Percentiles rank a stretch among this genome's conserved stretches.
Evolutionary conservation across 306 rosid genomes (phyloP).

Genomic region (Prunus campanulata): DNA sequence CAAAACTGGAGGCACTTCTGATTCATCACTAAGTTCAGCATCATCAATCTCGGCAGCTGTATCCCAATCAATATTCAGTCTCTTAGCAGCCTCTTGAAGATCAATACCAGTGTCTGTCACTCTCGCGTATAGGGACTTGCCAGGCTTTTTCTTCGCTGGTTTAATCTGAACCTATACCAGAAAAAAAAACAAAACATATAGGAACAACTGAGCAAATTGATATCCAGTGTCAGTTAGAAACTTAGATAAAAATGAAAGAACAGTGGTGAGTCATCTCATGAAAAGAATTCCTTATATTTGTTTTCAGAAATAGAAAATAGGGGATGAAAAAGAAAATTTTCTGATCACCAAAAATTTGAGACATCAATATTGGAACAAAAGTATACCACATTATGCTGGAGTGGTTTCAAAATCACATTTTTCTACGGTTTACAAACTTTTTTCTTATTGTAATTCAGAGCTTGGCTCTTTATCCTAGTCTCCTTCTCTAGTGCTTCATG

Average conservation of each 20-base stretch:
- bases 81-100: conserved; percentile 79
- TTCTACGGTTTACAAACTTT: background rate
- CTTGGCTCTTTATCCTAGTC: background rate
- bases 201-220: conserved; percentile 2
- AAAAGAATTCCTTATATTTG: background rate
- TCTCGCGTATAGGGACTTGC: conserved; percentile 83
- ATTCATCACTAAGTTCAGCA: conserved; percentile 39
- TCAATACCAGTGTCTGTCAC: conserved; percentile 85
- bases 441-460: background rate
- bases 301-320: background rate
- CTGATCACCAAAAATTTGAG: background rate
- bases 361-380: background rate
- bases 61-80: conserved; percentile 85
- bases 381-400: background rate
- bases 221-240: background rate
- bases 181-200: conserved; percentile 3
- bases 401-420: background rate
- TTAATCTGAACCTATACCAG: conserved; percentile 47
- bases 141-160: conserved; percentile 60
- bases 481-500: background rate
- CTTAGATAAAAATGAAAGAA: background rate
- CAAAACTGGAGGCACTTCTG: conserved; percentile 77
- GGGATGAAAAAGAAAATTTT: background rate
- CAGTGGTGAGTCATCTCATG: background rate
- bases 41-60: conserved; percentile 90